Base-by-base conservation (phyloP, 306 rosid genomes). In the Cucumis melo region DNA sequence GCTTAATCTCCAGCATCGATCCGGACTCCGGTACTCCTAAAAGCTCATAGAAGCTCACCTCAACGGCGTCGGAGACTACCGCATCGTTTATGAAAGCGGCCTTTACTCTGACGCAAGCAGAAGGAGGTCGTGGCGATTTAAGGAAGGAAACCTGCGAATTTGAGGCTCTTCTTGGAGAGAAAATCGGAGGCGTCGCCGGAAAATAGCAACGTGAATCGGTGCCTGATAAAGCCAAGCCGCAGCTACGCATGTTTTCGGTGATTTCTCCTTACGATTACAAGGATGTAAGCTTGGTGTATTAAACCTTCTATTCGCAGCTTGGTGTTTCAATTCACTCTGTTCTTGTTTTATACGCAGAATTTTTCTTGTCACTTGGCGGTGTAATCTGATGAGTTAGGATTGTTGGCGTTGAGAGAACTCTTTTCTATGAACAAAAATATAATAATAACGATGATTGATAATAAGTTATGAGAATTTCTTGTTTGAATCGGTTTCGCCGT, bases 1-100 rank as follows among this genome's bases (percentile, higher is more conserved):
- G 87, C 84, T 94, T 94, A 75, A 94, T 94, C 63, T 94, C 94
- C 36, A 38, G 61, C 63, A 82, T 17, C 9, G 98, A 87, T n/a
- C 86, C 97, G 2, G 91, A 83, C 81, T 85, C 88, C 2, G 91
- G 79, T 1, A 94, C 88, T 0, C 97, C 97, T 21, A 94, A 85
- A 14, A 94, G 88, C 64, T 94, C 89, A 57, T 94, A 91, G 82
- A 88, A 91, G 79, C 87, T 90, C 55, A 76, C 0, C 24, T 78
- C 80, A 21, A 68, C 6, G 29, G 74, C 65, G 64, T 79, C 84
- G 17, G 78, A 76, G 12, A 81, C 75, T 0, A 62, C 6, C n/a
- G 81, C 86, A 11, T 77, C 88, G 78, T 80, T 83, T 19, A 78
- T 20, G 27, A 85, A 38, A 7, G 96, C 32, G 5, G 96, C 86